A percentile compares a stretch with the other conserved stretches of the same genome.
phyloP scores from a whole-genome alignment of 257 asterid species.

The Scutellaria galericulata region DNA sequence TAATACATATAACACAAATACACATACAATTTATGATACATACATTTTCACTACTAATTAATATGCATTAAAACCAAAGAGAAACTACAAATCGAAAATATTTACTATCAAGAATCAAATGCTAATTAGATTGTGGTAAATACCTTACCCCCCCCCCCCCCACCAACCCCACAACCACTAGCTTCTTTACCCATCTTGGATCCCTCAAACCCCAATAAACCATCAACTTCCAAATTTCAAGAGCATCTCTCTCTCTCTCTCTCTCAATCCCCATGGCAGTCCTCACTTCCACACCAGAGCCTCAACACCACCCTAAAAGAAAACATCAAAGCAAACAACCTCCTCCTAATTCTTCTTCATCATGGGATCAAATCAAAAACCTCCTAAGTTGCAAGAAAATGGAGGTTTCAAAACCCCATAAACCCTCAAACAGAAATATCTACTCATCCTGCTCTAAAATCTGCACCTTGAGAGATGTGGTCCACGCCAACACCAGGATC shows the following conservation, averaged over 20 bases:
- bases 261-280: conserved; percentile 55
- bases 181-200: conserved; percentile 35
- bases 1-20: no score
- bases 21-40: no score
- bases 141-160: neutral
- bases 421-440: conserved; percentile 45
- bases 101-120: no score
- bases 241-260: conserved; percentile 33
- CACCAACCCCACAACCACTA: conserved; percentile 2
- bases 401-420: conserved; percentile 54
- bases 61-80: neutral
- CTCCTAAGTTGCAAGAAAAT: conserved; percentile 62
- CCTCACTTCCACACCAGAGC: neutral
- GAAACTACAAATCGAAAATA: neutral
- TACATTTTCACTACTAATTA: neutral
- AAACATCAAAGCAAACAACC: conserved; percentile 35
- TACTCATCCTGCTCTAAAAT: conserved; percentile 45
- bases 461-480: conserved; percentile 56
- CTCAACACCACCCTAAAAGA: no score
- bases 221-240: conserved; percentile 30
- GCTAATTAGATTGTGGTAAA: conserved; percentile 1
- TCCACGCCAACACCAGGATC: no score
- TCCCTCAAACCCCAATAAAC: conserved; percentile 40
- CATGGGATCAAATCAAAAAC: conserved; percentile 77
- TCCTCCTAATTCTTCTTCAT: conserved; percentile 43